Base-by-base conservation (phyloP, 2,329 filamentous ascomycete genomes). In the Trichoderma sp. region DNA sequence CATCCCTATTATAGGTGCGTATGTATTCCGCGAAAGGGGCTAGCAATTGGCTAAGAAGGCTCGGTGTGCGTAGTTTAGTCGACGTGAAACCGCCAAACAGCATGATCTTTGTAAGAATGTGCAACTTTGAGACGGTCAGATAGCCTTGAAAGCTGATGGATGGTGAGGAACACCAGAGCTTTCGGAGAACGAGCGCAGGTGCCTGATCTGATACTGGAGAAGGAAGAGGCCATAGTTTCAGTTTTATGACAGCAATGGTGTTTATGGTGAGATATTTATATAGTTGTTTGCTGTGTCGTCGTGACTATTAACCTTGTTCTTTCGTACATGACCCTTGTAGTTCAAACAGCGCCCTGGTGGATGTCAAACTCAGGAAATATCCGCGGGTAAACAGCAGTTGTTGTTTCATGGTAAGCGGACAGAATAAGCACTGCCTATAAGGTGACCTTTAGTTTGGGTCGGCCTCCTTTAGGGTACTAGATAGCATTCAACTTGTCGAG, bases 1-100 rank as follows among this genome's bases (percentile, higher is more conserved):
- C 52, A 27, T 22, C 37, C 29, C n/a, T 35, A n/a, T 12, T 25
- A 34, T 35, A 65, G 50, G 35, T n/a, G 25, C 52, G 5, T 48
- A 35, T 34, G 52, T 56, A 65, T 56, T 27, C 27, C 39, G 52
- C 48, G 27, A 45, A 65, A 25, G 29, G 39, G 35, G 19, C 29
- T 48, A 37, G 42, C 57, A 9, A 57, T 48, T 57, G 61, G 37
- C 52, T 65, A 34, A 34, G 32, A 19, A 45, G 37, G 25, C 39
- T 64, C 48, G 60, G 60, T 52, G 35, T 25, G 35, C 32, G n/a
- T 32, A 50, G 27, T 45, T 17, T 42, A 5, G 29, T 54, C 48
- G 35, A 54, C 25, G 50, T 64, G 60, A 64, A 64, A 64, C 60
- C 60, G 25, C 25, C 13, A 53, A 54, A 42, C 35, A 54, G 35